These are phyloP conservation scores for Pythium diclinum DNA, from an alignment of 352 stramenopile genomes.

Conservation along the genomic window DNA sequence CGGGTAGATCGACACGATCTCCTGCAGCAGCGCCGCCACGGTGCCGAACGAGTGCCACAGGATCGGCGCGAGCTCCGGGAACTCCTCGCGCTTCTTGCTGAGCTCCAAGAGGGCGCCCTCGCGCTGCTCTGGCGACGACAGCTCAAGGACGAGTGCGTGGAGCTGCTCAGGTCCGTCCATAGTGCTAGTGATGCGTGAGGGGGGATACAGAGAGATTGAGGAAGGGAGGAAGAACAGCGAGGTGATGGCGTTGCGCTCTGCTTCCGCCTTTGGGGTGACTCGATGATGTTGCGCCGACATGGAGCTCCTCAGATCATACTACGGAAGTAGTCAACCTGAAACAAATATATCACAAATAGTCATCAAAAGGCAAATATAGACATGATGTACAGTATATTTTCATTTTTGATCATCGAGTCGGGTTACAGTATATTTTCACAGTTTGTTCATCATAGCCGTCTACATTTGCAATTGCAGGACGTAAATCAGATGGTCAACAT, in stretches of 20 bases:
- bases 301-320: not conserved
- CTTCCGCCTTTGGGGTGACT: not conserved
- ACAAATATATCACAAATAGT: not conserved
- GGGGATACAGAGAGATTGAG: not conserved
- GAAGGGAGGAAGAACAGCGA: not conserved
- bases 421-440: no score
- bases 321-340: no score
- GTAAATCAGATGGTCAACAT: no score
- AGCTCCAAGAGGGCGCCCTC: constrained; percentile 97
- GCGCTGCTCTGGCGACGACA: constrained; percentile 93
- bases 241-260: not conserved
- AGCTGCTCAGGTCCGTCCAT: constrained; percentile 75
- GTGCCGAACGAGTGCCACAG: constrained; percentile 98
- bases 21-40: constrained; percentile 95
- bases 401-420: not conserved
- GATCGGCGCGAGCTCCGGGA: constrained; percentile 96
- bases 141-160: constrained; percentile 90
- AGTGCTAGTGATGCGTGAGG: not conserved
- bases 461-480: no score
- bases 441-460: no score
- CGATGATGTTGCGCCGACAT: not conserved
- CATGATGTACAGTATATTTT: not conserved
- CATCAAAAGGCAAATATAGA: not conserved
- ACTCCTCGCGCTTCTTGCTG: constrained; percentile 98
- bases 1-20: constrained; percentile 99